These are phyloP conservation scores for Xylaria acuta DNA, from an alignment of 495 filamentous ascomycete species.

Conservation along the genomic window DNA sequence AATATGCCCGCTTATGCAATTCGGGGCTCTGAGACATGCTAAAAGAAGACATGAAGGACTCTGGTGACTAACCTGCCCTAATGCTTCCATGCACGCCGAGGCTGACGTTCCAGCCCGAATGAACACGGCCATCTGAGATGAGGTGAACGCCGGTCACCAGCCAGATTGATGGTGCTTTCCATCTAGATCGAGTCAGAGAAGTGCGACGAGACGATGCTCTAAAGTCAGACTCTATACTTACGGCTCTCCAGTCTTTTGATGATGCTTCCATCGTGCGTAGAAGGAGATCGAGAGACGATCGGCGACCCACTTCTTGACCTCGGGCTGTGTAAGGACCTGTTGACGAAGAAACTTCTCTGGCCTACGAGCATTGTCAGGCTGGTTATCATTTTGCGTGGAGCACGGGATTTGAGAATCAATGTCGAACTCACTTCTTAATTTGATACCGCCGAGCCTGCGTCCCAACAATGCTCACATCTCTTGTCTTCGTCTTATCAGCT, in stretches of 20 bases:
- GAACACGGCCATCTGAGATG: constrained; percentile 17
- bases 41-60: background rate
- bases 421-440: constrained; percentile 22
- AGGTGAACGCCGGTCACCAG: constrained; percentile 21
- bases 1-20: background rate
- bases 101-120: constrained; percentile 19
- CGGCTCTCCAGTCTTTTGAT: constrained; percentile 20
- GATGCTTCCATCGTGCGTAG: constrained; percentile 17
- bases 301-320: constrained; percentile 20
- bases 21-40: background rate
- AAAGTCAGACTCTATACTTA: background rate
- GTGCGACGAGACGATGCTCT: background rate
- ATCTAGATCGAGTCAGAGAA: background rate
- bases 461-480: constrained; percentile 23
- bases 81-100: background rate
- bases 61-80: background rate
- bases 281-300: constrained; percentile 19
- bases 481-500: constrained; percentile 16
- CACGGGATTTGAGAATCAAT: background rate
- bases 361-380: background rate
- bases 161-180: constrained; percentile 22
- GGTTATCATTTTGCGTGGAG: background rate
- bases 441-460: constrained; percentile 18
- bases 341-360: constrained; percentile 18
- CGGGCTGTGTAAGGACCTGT: constrained; percentile 21